Conservation (phyloP, 768 basidiomycete genomes). For the Fibroporia radiculosa region DNA sequence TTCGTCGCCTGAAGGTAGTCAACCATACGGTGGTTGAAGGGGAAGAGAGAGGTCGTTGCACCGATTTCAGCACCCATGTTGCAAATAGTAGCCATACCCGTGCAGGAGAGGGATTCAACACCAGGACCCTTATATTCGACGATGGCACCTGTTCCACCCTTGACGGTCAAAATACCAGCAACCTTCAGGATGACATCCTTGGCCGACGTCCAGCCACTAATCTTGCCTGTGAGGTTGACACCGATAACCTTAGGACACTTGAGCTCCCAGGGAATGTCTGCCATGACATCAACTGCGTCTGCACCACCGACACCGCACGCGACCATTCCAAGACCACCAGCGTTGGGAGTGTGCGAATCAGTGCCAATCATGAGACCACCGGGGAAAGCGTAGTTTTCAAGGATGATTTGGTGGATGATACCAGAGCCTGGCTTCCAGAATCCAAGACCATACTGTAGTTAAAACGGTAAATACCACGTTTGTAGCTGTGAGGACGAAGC, state of each 20-base stretch:
- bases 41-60: slow-evolving; percentile 98
- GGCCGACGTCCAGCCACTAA: slow-evolving; percentile 94
- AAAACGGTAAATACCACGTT: background rate
- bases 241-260: slow-evolving; percentile 99
- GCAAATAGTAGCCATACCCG: slow-evolving; percentile 99
- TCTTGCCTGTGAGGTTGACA: slow-evolving; percentile 92
- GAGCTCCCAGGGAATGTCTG: slow-evolving; percentile 95
- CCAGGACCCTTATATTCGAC: slow-evolving; percentile 96
- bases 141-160: slow-evolving; percentile 98
- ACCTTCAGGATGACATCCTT: slow-evolving; percentile 99
- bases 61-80: slow-evolving; percentile 99
- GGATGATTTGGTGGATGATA: slow-evolving; percentile 98
- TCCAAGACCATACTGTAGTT: slow-evolving; percentile 82
- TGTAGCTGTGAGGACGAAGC: background rate
- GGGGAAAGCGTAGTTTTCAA: slow-evolving; percentile 99
- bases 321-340: slow-evolving; percentile 98
- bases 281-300: slow-evolving; percentile 99
- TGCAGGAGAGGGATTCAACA: slow-evolving; percentile 94
- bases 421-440: slow-evolving; percentile 99
- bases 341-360: slow-evolving; percentile 98
- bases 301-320: slow-evolving; percentile 99
- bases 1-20: slow-evolving; percentile 95
- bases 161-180: slow-evolving; percentile 97
- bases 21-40: slow-evolving; percentile 93
- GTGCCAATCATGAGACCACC: slow-evolving; percentile 99